Evolutionary conservation across 2,329 filamentous ascomycete genomes (phyloP).

Genomic region (Xenosphaeropsis pyriputrescens): DNA sequence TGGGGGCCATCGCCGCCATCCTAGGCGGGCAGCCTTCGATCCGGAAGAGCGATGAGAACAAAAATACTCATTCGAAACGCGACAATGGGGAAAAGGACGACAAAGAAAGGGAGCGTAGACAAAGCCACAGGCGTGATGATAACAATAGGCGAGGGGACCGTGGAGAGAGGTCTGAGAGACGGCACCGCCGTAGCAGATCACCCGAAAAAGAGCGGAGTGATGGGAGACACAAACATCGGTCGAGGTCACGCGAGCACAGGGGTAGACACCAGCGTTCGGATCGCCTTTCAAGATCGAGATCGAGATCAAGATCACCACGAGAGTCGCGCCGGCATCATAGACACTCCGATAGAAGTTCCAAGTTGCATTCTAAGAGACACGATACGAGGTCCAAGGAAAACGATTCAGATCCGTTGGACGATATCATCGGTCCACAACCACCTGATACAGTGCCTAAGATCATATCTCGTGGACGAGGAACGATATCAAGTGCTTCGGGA

Average conservation of each 20-base stretch:
- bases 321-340: conserved; percentile 1
- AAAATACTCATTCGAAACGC: background rate
- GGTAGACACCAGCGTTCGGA: too few species aligned
- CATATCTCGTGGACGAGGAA: conserved; percentile 55
- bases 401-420: conserved; percentile 61
- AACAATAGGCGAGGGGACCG: conserved; percentile 4
- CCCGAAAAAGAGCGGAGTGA: too few species aligned
- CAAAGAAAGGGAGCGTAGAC: conserved; percentile 3
- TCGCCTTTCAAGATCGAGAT: background rate
- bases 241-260: too few species aligned
- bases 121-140: conserved; percentile 7
- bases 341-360: too few species aligned
- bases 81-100: conserved; percentile 7
- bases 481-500: conserved; percentile 40
- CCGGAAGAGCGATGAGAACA: conserved; percentile 8
- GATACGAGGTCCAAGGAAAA: conserved; percentile 10
- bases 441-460: conserved; percentile 19
- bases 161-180: conserved; percentile 6
- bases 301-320: conserved; percentile 8
- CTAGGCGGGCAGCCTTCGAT: conserved; percentile 23
- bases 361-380: background rate
- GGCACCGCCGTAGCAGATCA: conserved; percentile 18
- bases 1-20: conserved; percentile 46
- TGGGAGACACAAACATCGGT: too few species aligned
- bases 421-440: conserved; percentile 62